A percentile compares a stretch with the other conserved stretches of the same genome.
These are phyloP conservation scores for Metschnikowia drakensbergensis DNA, from an alignment of 805 yeast genomes.

Conservation along the genomic window DNA sequence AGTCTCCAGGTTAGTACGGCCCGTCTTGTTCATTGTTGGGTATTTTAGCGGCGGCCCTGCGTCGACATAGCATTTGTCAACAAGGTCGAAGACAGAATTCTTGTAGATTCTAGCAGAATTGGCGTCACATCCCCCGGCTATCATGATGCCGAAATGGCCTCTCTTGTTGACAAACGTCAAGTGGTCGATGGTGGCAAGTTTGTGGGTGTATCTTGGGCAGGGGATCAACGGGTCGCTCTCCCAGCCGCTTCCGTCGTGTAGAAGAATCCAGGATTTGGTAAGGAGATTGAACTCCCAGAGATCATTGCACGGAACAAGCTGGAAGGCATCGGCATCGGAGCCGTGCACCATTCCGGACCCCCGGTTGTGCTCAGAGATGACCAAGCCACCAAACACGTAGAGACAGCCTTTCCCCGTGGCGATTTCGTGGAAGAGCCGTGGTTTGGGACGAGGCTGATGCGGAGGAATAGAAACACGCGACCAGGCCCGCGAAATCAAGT, in stretches of 20 bases:
- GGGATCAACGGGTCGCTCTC: conserved; percentile 22
- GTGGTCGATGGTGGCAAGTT: conserved; percentile 40
- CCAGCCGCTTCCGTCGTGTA: conserved; percentile 37
- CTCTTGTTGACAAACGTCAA: conserved; percentile 34
- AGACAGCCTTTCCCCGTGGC: conserved; percentile 47
- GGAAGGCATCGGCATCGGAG: conserved; percentile 21
- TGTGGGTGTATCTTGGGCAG: conserved; percentile 50
- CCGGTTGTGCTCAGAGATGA: conserved; percentile 22
- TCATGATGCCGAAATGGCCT: conserved; percentile 46
- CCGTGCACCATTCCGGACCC: not conserved
- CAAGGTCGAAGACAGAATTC: conserved; percentile 44
- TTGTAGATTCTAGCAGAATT: conserved; percentile 29
- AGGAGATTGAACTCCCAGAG: conserved; percentile 63
- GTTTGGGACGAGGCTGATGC: conserved; percentile 28
- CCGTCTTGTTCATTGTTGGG: conserved; percentile 3
- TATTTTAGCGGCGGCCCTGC: conserved; percentile 14
- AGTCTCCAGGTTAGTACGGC: not conserved
- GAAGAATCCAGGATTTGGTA: conserved; percentile 49
- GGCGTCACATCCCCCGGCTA: conserved; percentile 52
- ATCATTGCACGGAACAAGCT: conserved; percentile 52
- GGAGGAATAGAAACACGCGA: conserved; percentile 30
- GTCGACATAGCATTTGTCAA: conserved; percentile 32
- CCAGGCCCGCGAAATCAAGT: conserved; percentile 61
- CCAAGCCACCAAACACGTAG: conserved; percentile 65
- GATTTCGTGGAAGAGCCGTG: conserved; percentile 60